Conservation (phyloP, 2,329 filamentous ascomycete genomes). For the Hypocrella siamensis region DNA sequence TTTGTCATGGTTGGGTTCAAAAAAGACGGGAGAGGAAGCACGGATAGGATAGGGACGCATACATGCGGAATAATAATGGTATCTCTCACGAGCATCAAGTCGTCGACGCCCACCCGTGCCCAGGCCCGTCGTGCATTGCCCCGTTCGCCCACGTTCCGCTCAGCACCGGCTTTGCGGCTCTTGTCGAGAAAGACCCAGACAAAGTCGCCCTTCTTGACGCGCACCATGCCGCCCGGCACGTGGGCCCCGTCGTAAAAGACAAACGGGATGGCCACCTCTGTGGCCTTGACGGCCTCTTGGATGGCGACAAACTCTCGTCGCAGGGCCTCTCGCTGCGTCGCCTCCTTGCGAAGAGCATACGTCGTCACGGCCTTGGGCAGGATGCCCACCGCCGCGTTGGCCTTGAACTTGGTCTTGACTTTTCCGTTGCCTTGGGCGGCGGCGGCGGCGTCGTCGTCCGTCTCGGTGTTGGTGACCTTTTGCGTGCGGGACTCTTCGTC, state of each 20-base stretch:
- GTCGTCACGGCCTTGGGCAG: conserved; percentile 57
- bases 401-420: conserved; percentile 34
- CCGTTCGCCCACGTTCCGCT: conserved; percentile 57
- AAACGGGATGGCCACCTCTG: conserved; percentile 83
- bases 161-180: conserved; percentile 77
- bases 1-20: neutral
- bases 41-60: conserved; percentile 22
- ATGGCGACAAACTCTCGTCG: conserved; percentile 68
- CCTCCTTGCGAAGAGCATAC: conserved; percentile 64
- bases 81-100: conserved; percentile 82
- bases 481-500: neutral
- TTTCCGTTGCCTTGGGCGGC: too few relatives aligned
- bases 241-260: conserved; percentile 95
- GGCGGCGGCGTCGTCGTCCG: conserved; percentile 5
- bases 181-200: conserved; percentile 89
- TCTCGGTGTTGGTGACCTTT: conserved; percentile 10
- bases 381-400: conserved; percentile 44
- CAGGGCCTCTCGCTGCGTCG: conserved; percentile 61
- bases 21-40: neutral
- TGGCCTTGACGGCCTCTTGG: conserved; percentile 76
- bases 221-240: conserved; percentile 67
- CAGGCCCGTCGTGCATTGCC: conserved; percentile 60
- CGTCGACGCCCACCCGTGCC: conserved; percentile 88
- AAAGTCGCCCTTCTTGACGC: conserved; percentile 83
- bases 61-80: conserved; percentile 91